Evolutionary conservation across 805 yeast genomes (phyloP), one percentile per base, ranked within the genome.

Genomic region (Lipomyces starkeyi): DNA sequence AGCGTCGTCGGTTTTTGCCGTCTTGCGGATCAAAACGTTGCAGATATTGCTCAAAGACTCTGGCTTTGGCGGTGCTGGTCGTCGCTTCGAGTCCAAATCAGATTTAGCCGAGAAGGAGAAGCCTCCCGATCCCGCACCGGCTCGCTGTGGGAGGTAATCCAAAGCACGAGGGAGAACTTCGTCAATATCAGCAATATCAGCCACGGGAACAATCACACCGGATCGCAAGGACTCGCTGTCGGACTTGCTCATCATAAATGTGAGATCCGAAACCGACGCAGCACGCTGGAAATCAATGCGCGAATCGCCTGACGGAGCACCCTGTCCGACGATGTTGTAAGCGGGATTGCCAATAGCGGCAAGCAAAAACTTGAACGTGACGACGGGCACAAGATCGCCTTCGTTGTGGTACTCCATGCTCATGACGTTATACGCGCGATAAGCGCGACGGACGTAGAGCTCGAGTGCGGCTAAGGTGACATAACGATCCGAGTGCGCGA

Each of bases 381-480:
- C 85, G 64, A 90, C 85, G 53, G 98, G 96, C 62, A 85, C 78
- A 20, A 73, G 66, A 22, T 77, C 76, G 56, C 82, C 80, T 8
- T 83, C 85, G 29, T 79, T 74, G 65, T 85, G 83, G 76, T 91
- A 91, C 64, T 83, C 81, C 63, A 96, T 85, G 71, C 88, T 90
- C 64, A 91, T 89, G 70, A 95, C 89, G 54, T 92, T 89, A 82
- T 96, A 95, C 52, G 98, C 98, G 76, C 98, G 88, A 83, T 93
- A 95, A 58, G 98, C 97, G 79, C 99, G 90, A 79, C 98, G 90
- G 68, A 93, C 89, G 80, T 95, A 95, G 67, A 95, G 97, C 81
- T 95, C 98, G 58, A 97, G 92, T 49, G 99, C 98, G 49, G 99
- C 98, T 73, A 94, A 86, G 2, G 94, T 90, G 69, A 95, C 94